phyloP scores from a whole-genome alignment of 352 stramenopile species.

The Pythium guiyangense region DNA sequence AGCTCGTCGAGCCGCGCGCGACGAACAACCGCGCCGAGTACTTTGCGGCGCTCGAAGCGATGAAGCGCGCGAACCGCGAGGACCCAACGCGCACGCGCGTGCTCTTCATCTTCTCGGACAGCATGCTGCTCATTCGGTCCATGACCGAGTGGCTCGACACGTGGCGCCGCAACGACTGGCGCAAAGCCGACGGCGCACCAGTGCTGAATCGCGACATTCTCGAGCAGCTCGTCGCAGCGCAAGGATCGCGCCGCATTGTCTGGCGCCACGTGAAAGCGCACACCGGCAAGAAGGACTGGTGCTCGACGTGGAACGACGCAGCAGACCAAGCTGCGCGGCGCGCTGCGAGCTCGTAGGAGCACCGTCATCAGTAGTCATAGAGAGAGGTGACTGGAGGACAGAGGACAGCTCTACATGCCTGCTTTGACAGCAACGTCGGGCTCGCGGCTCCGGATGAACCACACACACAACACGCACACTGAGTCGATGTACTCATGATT shows the following conservation, averaged over 20 bases:
- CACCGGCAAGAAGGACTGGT: conserved; percentile 29
- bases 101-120: conserved; percentile 81
- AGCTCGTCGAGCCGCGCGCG: conserved; percentile 31
- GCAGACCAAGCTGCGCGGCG: conserved; percentile 16
- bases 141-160: conserved; percentile 75
- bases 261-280: conserved; percentile 76
- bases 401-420: no score
- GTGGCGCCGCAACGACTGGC: conserved; percentile 64
- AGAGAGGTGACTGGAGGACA: no score
- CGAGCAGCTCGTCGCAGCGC: conserved; percentile 40
- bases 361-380: no score
- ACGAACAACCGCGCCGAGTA: conserved; percentile 38
- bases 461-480: no score
- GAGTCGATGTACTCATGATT: no score
- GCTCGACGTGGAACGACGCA: conserved; percentile 4
- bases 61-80: conserved; percentile 68
- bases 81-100: conserved; percentile 23
- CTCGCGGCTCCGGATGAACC: no score
- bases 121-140: conserved; percentile 77
- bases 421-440: no score
- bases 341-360: conserved; percentile 45
- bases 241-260: conserved; percentile 38
- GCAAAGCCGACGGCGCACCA: conserved; percentile 42
- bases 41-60: conserved; percentile 32
- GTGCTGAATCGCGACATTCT: conserved; percentile 72